Conservation (phyloP, 2,329 filamentous ascomycete species). For the Fusarium concolor region DNA sequence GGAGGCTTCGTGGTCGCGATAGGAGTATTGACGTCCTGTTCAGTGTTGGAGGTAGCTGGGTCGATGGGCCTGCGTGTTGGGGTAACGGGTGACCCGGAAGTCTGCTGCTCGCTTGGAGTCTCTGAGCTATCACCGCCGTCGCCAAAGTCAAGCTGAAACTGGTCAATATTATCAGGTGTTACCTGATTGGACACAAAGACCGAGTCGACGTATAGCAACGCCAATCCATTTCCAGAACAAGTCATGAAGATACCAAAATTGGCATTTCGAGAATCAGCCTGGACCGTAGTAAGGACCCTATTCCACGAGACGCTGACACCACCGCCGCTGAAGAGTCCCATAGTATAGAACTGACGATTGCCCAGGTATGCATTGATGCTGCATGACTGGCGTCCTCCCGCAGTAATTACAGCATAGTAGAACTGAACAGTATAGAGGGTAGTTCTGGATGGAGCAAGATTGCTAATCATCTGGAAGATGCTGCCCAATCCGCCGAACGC, state of each 20-base stretch:
- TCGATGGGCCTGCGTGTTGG: neutral
- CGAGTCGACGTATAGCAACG: conserved; percentile 9
- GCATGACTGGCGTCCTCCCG: neutral
- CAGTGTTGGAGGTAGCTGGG: neutral
- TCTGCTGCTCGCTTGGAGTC: neutral
- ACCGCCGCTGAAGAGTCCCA: neutral
- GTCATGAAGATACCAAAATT: conserved; percentile 15
- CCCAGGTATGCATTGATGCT: neutral
- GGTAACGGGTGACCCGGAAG: no score
- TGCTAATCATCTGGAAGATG: conserved; percentile 4
- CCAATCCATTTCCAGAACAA: neutral
- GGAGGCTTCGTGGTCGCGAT: neutral
- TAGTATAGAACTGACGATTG: neutral
- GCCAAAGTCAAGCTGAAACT: conserved; percentile 11
- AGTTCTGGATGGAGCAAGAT: neutral
- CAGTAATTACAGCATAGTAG: conserved; percentile 8
- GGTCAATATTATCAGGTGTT: conserved; percentile 11
- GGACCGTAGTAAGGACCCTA: conserved; percentile 8
- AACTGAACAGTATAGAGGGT: conserved; percentile 26
- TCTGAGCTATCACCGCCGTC: neutral
- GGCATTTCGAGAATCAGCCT: neutral
- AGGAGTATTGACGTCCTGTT: neutral
- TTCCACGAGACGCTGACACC: neutral
- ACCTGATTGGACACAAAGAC: conserved; percentile 29
- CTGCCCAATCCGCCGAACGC: neutral